Evolutionary conservation across 2,329 filamentous ascomycete species (phyloP), one percentile per base, ranked within the genome.

Genomic region (Trichoderma simmonsii): DNA sequence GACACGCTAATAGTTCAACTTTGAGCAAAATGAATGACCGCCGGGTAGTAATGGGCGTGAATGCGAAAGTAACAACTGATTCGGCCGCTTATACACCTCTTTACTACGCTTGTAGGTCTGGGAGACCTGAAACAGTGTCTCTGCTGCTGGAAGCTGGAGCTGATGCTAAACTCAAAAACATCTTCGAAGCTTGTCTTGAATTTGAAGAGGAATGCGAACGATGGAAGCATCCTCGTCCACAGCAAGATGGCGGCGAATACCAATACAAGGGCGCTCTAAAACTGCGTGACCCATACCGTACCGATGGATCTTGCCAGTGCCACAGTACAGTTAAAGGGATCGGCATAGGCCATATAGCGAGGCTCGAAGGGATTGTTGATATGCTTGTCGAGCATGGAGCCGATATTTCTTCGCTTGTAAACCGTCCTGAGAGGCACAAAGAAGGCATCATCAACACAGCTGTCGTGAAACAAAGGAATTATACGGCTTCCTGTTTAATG

Each of bases 301-400:
- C 32, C 30, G 8, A 26, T 21, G 34, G 12, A 14, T 26, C 48
- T 7, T 11, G 26, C 6, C 28, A 18, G 26, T 11, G 9, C 14
- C 28, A 4, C 21, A 24, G 12, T 8, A 28, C 21, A 26, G 30
- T 14, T 26, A 14, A 1, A 21, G 28, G 57, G 11, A 32, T 62
- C 1, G 15, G 6, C 54, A 21, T 14, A 32, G 5, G 21, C 56
- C 21, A 54, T 9, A 69, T 21, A 8, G 28, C 39, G 15, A 67
- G 76, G 18, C 72, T 77, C 36, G 75, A 75, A 5, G 76, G 77
- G 28, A 78, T 78, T 32, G n/a, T 77, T 8, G 72, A 75, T 9
- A 71, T 78, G 73, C 69, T 78, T 2, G 61, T 75, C 21, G 15
- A 73, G 11, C 32, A 72, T 60, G 73, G 74, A 2, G 74, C 64